Evolutionary conservation across 2,329 filamentous ascomycete species (phyloP).

Genomic region (Ilyonectria mors-panacis): DNA sequence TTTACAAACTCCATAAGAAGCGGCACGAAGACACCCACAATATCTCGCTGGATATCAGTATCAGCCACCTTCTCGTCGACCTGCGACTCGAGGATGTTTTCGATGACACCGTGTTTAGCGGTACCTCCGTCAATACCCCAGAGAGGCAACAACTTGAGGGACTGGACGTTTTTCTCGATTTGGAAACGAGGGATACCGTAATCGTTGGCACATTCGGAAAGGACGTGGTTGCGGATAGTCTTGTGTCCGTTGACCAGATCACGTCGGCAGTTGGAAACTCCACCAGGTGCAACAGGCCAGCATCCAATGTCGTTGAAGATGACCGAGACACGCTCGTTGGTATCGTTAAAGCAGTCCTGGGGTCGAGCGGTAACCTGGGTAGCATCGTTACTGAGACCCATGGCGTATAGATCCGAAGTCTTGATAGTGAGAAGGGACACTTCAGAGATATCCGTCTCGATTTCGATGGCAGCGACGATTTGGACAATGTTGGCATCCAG

Average conservation of each 20-base stretch:
- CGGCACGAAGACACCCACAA: conserved; percentile 30
- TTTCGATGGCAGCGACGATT: conserved; percentile 36
- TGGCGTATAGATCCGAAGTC: conserved; percentile 38
- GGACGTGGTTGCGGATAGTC: conserved; percentile 40
- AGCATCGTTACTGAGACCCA: conserved; percentile 40
- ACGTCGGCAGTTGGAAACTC: conserved; percentile 40
- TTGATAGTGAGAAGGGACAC: conserved; percentile 35
- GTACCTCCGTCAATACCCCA: conserved; percentile 40
- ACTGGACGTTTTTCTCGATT: conserved; percentile 41
- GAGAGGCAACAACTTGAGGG: conserved; percentile 37
- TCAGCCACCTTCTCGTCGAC: conserved; percentile 38
- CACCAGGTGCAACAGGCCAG: conserved; percentile 39
- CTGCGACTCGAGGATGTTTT: conserved; percentile 36
- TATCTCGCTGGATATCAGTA: conserved; percentile 30
- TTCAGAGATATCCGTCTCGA: conserved; percentile 38
- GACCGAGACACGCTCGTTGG: conserved; percentile 32
- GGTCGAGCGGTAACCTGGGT: conserved; percentile 36
- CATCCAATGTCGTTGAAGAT: conserved; percentile 41
- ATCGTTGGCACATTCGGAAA: conserved; percentile 39
- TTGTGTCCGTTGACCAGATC: conserved; percentile 41
- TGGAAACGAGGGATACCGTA: conserved; percentile 40
- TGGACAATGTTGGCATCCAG: conserved; percentile 35
- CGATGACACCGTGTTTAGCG: conserved; percentile 37
- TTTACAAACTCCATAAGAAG: conserved; percentile 39
- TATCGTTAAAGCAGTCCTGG: conserved; percentile 37